Conservation (phyloP, 148 eudicot species). For the Camellia japonica region DNA sequence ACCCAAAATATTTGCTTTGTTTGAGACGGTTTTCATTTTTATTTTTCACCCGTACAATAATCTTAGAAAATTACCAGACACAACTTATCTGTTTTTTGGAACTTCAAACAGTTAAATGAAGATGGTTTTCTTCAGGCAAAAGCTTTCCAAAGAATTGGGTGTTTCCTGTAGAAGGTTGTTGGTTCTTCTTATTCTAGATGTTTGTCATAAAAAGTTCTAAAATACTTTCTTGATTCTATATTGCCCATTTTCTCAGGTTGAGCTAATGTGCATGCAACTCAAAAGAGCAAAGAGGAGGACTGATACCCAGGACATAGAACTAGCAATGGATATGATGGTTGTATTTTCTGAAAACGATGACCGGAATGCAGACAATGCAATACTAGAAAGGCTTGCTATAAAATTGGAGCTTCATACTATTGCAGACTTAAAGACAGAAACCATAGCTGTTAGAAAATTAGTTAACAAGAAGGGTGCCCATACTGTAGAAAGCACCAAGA, state of each 20-base stretch:
- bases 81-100: neutral
- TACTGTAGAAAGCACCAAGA: constrained; percentile 37
- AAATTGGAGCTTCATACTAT: constrained; percentile 43
- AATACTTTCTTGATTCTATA: neutral
- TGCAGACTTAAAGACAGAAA: constrained; percentile 48
- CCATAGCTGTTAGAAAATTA: constrained; percentile 43
- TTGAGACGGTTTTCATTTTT: neutral
- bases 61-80: neutral
- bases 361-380: constrained; percentile 48
- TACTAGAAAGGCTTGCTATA: constrained; percentile 51
- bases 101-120: neutral
- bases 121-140: neutral
- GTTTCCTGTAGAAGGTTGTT: neutral
- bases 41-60: no score
- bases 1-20: no score
- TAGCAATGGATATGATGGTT: constrained; percentile 55
- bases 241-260: constrained; percentile 37
- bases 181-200: neutral
- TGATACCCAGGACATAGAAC: constrained; percentile 69
- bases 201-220: neutral
- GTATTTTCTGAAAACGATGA: constrained; percentile 42
- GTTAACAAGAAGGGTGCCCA: constrained; percentile 38
- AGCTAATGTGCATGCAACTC: constrained; percentile 49
- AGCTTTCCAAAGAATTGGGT: neutral
- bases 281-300: constrained; percentile 55